These are phyloP conservation scores for Coccomyxa sp. DNA, from an alignment of 139 green algal species.

Conservation along the genomic window DNA sequence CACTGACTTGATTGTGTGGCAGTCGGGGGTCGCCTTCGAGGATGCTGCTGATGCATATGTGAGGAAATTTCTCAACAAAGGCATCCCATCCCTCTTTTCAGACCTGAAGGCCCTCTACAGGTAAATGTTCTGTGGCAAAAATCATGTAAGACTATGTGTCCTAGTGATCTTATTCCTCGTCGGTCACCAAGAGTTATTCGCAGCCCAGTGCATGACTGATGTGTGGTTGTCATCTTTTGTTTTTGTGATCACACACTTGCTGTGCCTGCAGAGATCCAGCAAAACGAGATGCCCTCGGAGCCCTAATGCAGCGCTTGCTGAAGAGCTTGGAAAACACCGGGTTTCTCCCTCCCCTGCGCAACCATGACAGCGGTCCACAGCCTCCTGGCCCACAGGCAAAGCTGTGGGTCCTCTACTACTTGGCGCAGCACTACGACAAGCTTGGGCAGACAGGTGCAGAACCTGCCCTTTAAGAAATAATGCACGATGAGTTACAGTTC, in stretches of 20 bases:
- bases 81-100: constrained; percentile 93
- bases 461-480: not conserved
- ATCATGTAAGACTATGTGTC: not conserved
- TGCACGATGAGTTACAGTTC: not conserved
- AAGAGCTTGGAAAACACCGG: constrained; percentile 10
- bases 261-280: constrained; percentile 13
- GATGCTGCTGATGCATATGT: constrained; percentile 67
- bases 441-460: constrained; percentile 37
- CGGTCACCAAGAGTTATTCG: too few relatives aligned
- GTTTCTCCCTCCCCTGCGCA: constrained; percentile 11
- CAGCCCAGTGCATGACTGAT: too few relatives aligned
- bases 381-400: constrained; percentile 15
- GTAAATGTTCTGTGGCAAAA: constrained; percentile 21
- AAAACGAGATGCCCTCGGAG: constrained; percentile 32
- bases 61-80: constrained; percentile 63
- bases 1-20: not conserved
- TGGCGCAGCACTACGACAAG: constrained; percentile 77
- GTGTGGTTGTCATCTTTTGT: too few relatives aligned
- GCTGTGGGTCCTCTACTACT: constrained; percentile 74
- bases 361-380: not conserved
- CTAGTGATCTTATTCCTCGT: too few relatives aligned
- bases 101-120: constrained; percentile 84
- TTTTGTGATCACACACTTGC: not conserved
- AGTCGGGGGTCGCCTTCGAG: constrained; percentile 64
- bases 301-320: constrained; percentile 29